Evolutionary conservation across 257 asterid genomes (phyloP), one percentile per base, ranked within the genome.

Genomic region (Plectranthus barbatus): DNA sequence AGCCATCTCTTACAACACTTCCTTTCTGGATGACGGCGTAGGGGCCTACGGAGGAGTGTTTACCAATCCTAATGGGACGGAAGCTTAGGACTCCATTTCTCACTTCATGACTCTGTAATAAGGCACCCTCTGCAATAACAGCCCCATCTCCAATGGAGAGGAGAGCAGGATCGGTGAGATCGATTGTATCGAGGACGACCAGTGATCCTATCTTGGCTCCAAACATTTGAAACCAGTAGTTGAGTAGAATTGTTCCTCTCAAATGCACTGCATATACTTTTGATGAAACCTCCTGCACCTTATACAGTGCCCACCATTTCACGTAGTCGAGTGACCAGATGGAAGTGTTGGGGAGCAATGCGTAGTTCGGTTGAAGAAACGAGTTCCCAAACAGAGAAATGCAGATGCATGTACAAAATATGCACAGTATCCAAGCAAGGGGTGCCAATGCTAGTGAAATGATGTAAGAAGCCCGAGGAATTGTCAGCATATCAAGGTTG

Each of bases 291-390:
- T 87, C 95, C 51, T 85, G 94, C 31, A 86, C 91, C 73, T 88
- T 88, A 55, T 81, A 85, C 4, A 85, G 75, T 1, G 94, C 77
- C 96, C 94, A 88, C 96, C 96, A 88, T 67, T 83, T 88, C 47
- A 83, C 72, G 44, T 73, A 88, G 60, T 80, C 88, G 13, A 69
- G 8, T 10, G 96, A 83, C 86, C 88, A 85, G 20, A 85, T 62
- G 12, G 94, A 79, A 50, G 69, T 60, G 24, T 68, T 77, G 18
- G 94, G 88, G n/a, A 40, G 66, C 67, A 86, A 40, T 6, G 78
- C 74, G 24, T 84, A 89, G 40, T 89, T 89, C 53, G 89, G 94
- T 59, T 86, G 95, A 45, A 89, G 88, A 58, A 86, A 79, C 34
- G 90, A 79, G 29, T 72, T 83, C 18, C 97, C 97, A 4, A 89